These are phyloP conservation scores for Helicocarpus griseus DNA, from an alignment of 2,329 filamentous ascomycete genomes.

Conservation along the genomic window DNA sequence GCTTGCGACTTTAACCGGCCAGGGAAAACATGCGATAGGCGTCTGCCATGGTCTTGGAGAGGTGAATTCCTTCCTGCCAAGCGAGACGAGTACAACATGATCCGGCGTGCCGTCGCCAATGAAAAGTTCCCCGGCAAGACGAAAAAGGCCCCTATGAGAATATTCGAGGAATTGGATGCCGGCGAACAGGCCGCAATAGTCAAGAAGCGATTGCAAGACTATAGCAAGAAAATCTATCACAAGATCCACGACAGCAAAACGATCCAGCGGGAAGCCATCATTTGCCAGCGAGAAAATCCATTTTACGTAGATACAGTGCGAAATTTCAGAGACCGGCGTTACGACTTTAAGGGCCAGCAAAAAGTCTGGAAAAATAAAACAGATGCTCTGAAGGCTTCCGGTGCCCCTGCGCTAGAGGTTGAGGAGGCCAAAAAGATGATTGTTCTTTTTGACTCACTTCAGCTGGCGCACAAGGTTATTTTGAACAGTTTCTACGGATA, in stretches of 20 bases:
- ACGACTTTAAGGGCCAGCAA: constrained; percentile 96
- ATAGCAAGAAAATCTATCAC: constrained; percentile 98
- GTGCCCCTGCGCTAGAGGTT: constrained; percentile 64
- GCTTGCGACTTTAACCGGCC: constrained; percentile 97
- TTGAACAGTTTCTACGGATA: constrained; percentile 98
- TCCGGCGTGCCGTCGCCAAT: constrained; percentile 79
- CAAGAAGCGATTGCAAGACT: constrained; percentile 80
- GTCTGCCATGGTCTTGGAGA: constrained; percentile 95
- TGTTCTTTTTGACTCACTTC: constrained; percentile 85
- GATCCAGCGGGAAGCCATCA: constrained; percentile 89
- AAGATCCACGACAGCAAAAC: constrained; percentile 95
- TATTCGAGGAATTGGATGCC: constrained; percentile 68
- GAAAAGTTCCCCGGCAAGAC: constrained; percentile 79
- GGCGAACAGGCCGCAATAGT: constrained; percentile 76
- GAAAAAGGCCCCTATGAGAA: constrained; percentile 58
- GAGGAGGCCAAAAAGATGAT: constrained; percentile 99
- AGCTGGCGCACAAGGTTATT: constrained; percentile 97
- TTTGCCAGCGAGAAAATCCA: constrained; percentile 94
- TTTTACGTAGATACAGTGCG: constrained; percentile 97
- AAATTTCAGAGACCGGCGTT: constrained; percentile 91
- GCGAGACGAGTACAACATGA: constrained; percentile 99
- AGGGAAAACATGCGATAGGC: constrained; percentile 90
- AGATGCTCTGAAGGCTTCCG: constrained; percentile 71
- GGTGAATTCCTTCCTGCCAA: constrained; percentile 95
- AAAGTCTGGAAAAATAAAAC: constrained; percentile 99